Percentiles rank a stretch among this genome's conserved stretches.
phyloP scores from a whole-genome alignment of 305 asterid species.

The Fraxinus floribunda region DNA sequence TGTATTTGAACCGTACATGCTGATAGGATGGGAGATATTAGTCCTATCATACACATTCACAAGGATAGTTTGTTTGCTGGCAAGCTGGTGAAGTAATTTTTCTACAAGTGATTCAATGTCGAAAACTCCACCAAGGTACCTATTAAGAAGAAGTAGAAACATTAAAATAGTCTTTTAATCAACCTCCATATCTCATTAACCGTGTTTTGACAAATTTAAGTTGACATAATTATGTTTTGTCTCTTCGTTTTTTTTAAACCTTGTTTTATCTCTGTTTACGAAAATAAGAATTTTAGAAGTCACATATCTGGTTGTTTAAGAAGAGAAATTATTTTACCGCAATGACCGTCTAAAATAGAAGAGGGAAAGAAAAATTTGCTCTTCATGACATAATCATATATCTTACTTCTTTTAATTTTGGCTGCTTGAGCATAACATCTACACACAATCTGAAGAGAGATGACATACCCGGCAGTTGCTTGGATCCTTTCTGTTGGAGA shows the following conservation, averaged over 20 bases:
- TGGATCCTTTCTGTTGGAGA: slow-evolving; percentile 73
- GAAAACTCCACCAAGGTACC: slow-evolving; percentile 97
- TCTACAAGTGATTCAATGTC: slow-evolving; percentile 98
- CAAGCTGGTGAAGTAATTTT: slow-evolving; percentile 96
- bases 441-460: slow-evolving; percentile 2
- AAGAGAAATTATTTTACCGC: neutral
- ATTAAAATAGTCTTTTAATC: slow-evolving; percentile 4
- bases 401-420: neutral
- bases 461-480: slow-evolving; percentile 84
- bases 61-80: slow-evolving; percentile 87
- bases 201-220: neutral
- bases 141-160: slow-evolving; percentile 31
- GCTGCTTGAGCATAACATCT: neutral
- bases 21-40: slow-evolving; percentile 63
- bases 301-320: neutral
- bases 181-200: slow-evolving; percentile 8
- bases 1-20: slow-evolving; percentile 82
- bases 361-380: neutral
- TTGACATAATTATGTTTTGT: neutral
- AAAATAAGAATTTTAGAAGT: neutral
- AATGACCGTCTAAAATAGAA: neutral
- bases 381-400: neutral
- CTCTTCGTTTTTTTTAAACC: neutral
- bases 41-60: slow-evolving; percentile 87
- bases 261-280: neutral